Conservation (phyloP, 345 rosid genomes). For the Erodium maritimum region DNA sequence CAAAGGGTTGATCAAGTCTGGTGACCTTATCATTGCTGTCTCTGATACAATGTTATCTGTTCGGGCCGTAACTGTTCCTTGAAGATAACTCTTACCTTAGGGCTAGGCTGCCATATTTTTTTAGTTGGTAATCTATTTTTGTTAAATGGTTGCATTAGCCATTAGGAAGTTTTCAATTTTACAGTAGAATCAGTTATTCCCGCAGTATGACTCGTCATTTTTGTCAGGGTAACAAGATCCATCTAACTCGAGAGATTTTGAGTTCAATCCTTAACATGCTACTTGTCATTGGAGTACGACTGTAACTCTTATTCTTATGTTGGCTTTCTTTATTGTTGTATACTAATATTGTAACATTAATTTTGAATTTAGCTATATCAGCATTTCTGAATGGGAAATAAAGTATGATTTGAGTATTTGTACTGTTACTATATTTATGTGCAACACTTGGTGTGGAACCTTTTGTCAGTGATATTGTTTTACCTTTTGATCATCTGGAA, state of each 20-base stretch:
- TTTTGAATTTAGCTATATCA: background rate
- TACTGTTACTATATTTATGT: too few relatives aligned
- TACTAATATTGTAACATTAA: background rate
- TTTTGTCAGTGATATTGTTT: background rate
- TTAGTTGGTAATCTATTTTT: too few relatives aligned
- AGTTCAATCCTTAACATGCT: background rate
- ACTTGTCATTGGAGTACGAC: background rate
- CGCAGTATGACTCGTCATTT: background rate
- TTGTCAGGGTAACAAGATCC: background rate
- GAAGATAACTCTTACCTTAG: constrained; percentile 5
- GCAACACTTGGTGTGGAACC: background rate
- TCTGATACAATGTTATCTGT: constrained; percentile 91
- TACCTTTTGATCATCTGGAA: background rate
- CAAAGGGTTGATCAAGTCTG: constrained; percentile 93
- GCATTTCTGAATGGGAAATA: background rate
- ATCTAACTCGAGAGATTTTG: background rate
- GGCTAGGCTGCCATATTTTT: too few relatives aligned
- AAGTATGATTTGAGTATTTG: background rate
- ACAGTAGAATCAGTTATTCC: background rate
- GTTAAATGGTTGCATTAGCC: too few relatives aligned
- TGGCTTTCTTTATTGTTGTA: background rate
- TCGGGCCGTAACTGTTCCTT: constrained; percentile 88
- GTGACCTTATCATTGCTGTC: constrained; percentile 89
- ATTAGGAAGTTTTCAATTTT: background rate
- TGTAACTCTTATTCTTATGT: background rate